These are phyloP conservation scores for Tephrocybe sp. DNA, from an alignment of 768 basidiomycete genomes.

Conservation along the genomic window DNA sequence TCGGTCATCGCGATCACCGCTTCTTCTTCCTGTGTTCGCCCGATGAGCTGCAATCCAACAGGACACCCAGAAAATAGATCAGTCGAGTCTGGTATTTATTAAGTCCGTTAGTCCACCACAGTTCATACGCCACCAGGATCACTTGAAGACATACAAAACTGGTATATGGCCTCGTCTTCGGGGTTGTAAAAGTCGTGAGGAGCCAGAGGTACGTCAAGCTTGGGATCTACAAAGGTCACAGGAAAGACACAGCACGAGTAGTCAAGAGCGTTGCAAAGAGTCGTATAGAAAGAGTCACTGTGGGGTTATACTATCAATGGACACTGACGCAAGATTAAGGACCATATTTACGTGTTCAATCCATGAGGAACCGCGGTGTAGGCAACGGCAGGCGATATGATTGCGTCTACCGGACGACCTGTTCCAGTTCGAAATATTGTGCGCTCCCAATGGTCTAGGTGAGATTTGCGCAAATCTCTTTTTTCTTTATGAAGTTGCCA, in stretches of 20 bases:
- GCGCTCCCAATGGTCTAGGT: conserved; percentile 61
- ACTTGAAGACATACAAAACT: conserved; percentile 45
- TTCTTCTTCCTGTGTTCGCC: conserved; percentile 68
- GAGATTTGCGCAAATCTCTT: conserved; percentile 48
- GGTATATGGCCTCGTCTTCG: conserved; percentile 49
- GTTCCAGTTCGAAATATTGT: conserved; percentile 53
- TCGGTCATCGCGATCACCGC: conserved; percentile 67
- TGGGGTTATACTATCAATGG: background rate
- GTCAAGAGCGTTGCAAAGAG: conserved; percentile 63
- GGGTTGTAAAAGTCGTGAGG: conserved; percentile 50
- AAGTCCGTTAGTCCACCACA: background rate
- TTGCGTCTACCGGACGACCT: conserved; percentile 69
- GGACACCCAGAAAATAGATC: conserved; percentile 52
- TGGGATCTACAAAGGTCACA: conserved; percentile 58
- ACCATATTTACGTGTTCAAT: conserved; percentile 39
- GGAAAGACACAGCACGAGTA: conserved; percentile 60
- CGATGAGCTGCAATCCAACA: conserved; percentile 63
- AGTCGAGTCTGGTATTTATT: conserved; percentile 59
- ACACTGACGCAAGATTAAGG: background rate
- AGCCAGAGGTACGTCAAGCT: conserved; percentile 43
- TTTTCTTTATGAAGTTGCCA: conserved; percentile 62
- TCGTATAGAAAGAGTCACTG: conserved; percentile 60
- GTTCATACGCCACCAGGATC: background rate
- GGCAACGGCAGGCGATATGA: conserved; percentile 62
- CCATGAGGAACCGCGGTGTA: conserved; percentile 65